phyloP scores from a whole-genome alignment of 108 stramenopile genomes.

The Schizochytrium sp. region DNA sequence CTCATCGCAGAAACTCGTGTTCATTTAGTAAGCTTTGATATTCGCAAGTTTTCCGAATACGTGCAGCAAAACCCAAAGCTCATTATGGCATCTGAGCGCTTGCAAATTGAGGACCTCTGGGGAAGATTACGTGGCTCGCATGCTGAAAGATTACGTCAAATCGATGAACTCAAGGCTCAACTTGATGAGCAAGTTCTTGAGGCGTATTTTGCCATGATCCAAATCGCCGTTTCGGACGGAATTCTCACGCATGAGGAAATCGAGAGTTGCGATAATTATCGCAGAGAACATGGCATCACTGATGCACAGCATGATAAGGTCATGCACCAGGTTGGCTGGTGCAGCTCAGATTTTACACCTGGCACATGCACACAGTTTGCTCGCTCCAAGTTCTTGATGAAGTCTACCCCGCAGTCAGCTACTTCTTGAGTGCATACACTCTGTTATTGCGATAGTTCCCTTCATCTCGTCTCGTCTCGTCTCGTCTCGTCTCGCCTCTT shows the following conservation, averaged over 20 bases:
- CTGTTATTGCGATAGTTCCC: too few species aligned
- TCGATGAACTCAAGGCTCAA: not conserved
- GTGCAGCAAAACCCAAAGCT: not conserved
- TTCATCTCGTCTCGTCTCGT: too few species aligned
- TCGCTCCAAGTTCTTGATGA: too few species aligned
- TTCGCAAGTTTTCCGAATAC: not conserved
- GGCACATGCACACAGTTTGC: too few species aligned
- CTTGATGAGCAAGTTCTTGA: not conserved
- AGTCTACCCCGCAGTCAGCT: too few species aligned
- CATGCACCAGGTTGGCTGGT: not conserved
- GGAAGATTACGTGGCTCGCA: constrained; percentile 9
- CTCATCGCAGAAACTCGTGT: not conserved
- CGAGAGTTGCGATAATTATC: constrained; percentile 7
- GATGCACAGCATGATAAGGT: not conserved
- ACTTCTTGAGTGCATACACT: too few species aligned
- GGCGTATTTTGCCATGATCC: not conserved
- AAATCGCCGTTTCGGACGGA: not conserved
- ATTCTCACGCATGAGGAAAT: not conserved
- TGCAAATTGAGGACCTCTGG: not conserved
- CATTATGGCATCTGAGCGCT: not conserved
- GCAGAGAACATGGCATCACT: not conserved
- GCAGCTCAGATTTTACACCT: not conserved
- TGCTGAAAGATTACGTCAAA: constrained; percentile 5
- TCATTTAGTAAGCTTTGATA: constrained; percentile 27
- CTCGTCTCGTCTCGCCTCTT: too few species aligned